A percentile compares a stretch with the other conserved stretches of the same genome.
phyloP scores from a whole-genome alignment of 2,329 filamentous ascomycete species.

The Colletotrichum sp. region DNA sequence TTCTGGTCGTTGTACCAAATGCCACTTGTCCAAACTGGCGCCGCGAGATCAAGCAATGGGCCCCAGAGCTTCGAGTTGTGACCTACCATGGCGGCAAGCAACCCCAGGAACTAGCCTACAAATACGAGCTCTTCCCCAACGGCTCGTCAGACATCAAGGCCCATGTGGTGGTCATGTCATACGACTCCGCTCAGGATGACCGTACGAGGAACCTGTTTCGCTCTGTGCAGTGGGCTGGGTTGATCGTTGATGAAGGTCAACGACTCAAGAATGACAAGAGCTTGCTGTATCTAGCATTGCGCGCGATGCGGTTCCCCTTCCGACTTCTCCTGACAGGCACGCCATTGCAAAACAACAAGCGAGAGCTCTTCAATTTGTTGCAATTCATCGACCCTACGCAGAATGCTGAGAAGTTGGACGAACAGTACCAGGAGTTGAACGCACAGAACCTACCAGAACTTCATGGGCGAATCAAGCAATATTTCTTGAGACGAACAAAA shows the following conservation, averaged over 20 bases:
- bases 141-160: slow-evolving; percentile 73
- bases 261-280: slow-evolving; percentile 93
- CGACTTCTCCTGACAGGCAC: slow-evolving; percentile 89
- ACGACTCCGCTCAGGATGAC: slow-evolving; percentile 83
- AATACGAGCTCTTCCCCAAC: slow-evolving; percentile 84
- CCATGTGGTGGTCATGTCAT: slow-evolving; percentile 94
- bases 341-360: slow-evolving; percentile 92
- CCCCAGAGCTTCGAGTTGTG: slow-evolving; percentile 84
- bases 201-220: slow-evolving; percentile 70
- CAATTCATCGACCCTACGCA: slow-evolving; percentile 83
- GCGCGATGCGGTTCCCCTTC: slow-evolving; percentile 78
- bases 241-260: slow-evolving; percentile 95
- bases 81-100: slow-evolving; percentile 84
- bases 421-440: slow-evolving; percentile 77
- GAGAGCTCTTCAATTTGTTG: slow-evolving; percentile 94
- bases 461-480: slow-evolving; percentile 81
- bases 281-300: slow-evolving; percentile 77
- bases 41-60: slow-evolving; percentile 93
- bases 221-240: slow-evolving; percentile 79
- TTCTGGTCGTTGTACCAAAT: slow-evolving; percentile 92
- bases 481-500: slow-evolving; percentile 80
- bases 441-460: slow-evolving; percentile 82
- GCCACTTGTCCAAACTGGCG: slow-evolving; percentile 98
- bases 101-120: slow-evolving; percentile 77
- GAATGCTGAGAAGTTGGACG: slow-evolving; percentile 76